phyloP scores from a whole-genome alignment of 2,329 filamentous ascomycete genomes.

The Exophiala sp. region DNA sequence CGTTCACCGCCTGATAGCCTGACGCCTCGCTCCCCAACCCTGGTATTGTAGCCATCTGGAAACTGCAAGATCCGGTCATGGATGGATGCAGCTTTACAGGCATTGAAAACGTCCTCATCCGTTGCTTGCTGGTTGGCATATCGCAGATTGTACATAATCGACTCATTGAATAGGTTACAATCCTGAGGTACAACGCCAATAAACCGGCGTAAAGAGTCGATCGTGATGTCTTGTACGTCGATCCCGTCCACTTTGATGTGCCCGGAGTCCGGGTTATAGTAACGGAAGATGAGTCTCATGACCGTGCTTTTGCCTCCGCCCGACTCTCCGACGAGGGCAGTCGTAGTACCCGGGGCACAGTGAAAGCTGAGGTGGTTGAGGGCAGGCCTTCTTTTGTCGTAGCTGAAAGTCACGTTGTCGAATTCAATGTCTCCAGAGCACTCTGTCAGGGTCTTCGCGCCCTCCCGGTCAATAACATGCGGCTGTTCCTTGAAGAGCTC shows the following conservation, averaged over 20 bases:
- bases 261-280: constrained; percentile 80
- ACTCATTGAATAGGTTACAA: constrained; percentile 90
- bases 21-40: constrained; percentile 83
- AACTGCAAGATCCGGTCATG: constrained; percentile 88
- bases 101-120: constrained; percentile 73
- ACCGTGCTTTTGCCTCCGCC: constrained; percentile 96
- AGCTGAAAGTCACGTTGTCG: constrained; percentile 83
- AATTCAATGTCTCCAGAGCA: constrained; percentile 82
- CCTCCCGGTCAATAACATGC: constrained; percentile 73
- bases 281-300: constrained; percentile 91
- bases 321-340: constrained; percentile 91
- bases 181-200: constrained; percentile 98
- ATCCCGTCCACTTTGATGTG: constrained; percentile 77
- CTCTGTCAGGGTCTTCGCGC: constrained; percentile 55
- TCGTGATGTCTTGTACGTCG: constrained; percentile 78
- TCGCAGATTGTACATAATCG: constrained; percentile 87
- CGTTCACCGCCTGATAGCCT: constrained; percentile 87
- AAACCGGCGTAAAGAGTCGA: constrained; percentile 82
- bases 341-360: constrained; percentile 84
- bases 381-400: constrained; percentile 79
- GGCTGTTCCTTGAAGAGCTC: constrained; percentile 96
- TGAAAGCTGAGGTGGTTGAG: constrained; percentile 77
- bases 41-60: constrained; percentile 80
- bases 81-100: constrained; percentile 80
- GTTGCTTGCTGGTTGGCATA: constrained; percentile 79